Evolutionary conservation across 257 asterid genomes (phyloP).

Genomic region (Capsicum pubescens): DNA sequence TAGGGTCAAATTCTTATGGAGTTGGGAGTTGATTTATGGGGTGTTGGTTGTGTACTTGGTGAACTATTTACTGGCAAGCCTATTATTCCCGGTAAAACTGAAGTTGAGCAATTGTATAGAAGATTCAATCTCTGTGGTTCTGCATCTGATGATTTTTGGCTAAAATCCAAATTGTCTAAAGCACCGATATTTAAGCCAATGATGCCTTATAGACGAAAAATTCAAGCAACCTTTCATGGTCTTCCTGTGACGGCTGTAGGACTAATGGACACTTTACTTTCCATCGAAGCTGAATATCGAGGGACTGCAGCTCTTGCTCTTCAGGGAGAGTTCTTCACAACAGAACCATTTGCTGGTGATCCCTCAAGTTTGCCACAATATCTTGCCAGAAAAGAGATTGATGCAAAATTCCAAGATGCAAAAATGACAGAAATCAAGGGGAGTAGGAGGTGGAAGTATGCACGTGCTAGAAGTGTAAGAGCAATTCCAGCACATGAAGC

Average conservation of each 20-base stretch:
- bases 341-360: slow-evolving; percentile 6
- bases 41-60: slow-evolving; percentile 18
- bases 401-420: neutral
- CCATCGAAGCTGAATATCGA: neutral
- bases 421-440: neutral
- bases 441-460: neutral
- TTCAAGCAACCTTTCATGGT: neutral
- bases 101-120: neutral
- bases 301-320: slow-evolving; percentile 1
- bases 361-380: neutral
- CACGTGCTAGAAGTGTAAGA: neutral
- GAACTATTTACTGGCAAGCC: slow-evolving; percentile 8
- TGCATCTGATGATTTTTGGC: neutral
- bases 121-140: neutral
- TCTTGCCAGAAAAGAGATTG: neutral
- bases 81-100: neutral
- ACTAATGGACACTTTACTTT: neutral
- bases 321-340: neutral
- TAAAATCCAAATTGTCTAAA: too few species aligned
- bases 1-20: neutral
- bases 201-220: too few species aligned
- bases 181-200: too few species aligned
- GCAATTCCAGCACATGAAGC: neutral
- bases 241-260: neutral
- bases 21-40: neutral